Evolutionary conservation across 495 filamentous ascomycete genomes (phyloP), one percentile per base, ranked within the genome.

Genomic region (Daldinia grandis): DNA sequence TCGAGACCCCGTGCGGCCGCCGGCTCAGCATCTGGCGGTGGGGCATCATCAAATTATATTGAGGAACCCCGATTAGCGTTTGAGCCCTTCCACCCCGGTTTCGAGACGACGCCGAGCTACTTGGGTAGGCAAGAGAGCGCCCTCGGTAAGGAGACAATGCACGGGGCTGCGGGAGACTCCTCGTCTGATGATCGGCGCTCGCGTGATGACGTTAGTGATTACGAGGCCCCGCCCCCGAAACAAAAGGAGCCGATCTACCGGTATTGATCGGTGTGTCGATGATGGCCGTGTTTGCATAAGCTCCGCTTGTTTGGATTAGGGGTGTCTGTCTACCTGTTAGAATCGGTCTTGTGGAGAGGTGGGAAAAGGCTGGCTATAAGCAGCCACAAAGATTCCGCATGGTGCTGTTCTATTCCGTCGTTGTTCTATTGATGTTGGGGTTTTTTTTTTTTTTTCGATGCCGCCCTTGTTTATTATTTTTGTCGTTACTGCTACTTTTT

Each of bases 11-110:
- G 40, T 51, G 68, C 69, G 27, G 67, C 62, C 15, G 66, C 62
- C 3, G 70, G 66, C 21, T 72, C 74, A 4, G 61, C 64, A 31
- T 68, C 69, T 27, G 69, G 64, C 10, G 31, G 17, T 8, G 64
- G 69, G 8, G 69, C 28, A 28, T 55, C 69, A 2, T 69, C 65
- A 24, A 69, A 69, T 25, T 74, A 68, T 33, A 56, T 64, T 0
- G 73, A 76, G 8, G 74, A 77, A 14, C 72, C 74, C 3, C 74
- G 78, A 5, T 68, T 83, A 7, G 72, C 74, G 14, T 83, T 78
- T 61, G 84, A 87, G 67, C 84, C 85, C 7, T 87, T 80, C 63
- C 84, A 87, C 68, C 85, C 85, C 4, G 84, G 84, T 0, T 86
- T 86, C 51, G 72, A 76, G 40, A 69, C 71, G 17, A 79, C 76